Conservation (phyloP, 148 eudicot species). For the Amaranthus palmeri region DNA sequence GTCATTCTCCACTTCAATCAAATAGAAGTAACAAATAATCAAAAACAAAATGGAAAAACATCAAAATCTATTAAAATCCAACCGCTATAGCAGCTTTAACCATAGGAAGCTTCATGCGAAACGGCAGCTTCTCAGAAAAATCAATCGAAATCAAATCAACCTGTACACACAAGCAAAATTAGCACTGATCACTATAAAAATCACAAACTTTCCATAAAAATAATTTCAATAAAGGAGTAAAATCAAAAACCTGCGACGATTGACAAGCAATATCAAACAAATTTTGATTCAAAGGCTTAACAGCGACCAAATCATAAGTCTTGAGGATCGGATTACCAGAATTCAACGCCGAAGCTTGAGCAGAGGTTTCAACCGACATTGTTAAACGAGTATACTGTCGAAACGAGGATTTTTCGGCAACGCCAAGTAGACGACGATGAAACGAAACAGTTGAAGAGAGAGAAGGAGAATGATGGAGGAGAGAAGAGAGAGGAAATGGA, state of each 20-base stretch:
- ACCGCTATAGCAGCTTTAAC: conserved; percentile 83
- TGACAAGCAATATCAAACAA: conserved; percentile 71
- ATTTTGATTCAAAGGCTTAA: conserved; percentile 64
- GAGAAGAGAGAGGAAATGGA: conserved; percentile 55
- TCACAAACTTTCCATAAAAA: neutral
- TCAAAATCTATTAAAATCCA: neutral
- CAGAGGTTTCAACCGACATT: conserved; percentile 42
- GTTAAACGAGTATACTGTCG: conserved; percentile 80
- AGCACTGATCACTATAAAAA: neutral
- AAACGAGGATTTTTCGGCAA: conserved; percentile 39
- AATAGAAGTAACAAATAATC: neutral
- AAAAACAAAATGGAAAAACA: neutral
- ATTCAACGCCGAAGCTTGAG: conserved; percentile 66
- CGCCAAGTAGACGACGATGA: conserved; percentile 51
- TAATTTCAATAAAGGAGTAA: neutral
- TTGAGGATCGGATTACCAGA: conserved; percentile 67
- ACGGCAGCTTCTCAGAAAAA: conserved; percentile 72
- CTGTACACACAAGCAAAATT: conserved; percentile 13
- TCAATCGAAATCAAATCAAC: conserved; percentile 80
- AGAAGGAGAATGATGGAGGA: conserved; percentile 36
- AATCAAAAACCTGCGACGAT: conserved; percentile 47
- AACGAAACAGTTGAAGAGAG: conserved; percentile 48
- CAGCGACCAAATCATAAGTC: conserved; percentile 82
- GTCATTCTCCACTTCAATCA: neutral
- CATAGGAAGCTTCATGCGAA: conserved; percentile 70